Conservation (phyloP, 495 filamentous ascomycete genomes). For the Hyaloscypha finlandica region DNA sequence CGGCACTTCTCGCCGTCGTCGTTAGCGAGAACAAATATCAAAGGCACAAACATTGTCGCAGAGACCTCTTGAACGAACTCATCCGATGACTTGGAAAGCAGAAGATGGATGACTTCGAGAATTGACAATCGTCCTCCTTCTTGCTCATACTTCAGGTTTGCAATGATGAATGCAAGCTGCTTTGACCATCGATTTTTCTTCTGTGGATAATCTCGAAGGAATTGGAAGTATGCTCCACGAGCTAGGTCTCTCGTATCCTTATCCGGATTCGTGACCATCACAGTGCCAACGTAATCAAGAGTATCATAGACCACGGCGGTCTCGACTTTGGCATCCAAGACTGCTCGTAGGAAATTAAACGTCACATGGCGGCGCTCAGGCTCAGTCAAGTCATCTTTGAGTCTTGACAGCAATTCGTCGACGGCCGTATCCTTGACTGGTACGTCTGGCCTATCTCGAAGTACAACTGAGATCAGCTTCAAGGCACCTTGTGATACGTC, state of each 20-base stretch:
- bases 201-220: conserved; percentile 92
- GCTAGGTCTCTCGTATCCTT: conserved; percentile 82
- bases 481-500: conserved; percentile 84
- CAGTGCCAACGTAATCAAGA: conserved; percentile 80
- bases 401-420: conserved; percentile 77
- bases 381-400: conserved; percentile 90
- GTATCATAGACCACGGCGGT: conserved; percentile 89
- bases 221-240: conserved; percentile 87
- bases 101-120: conserved; percentile 82
- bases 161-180: conserved; percentile 83
- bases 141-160: conserved; percentile 88
- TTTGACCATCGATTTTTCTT: conserved; percentile 83
- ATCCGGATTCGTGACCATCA: conserved; percentile 96
- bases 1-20: conserved; percentile 87
- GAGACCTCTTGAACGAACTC: conserved; percentile 81
- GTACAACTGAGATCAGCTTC: conserved; percentile 81
- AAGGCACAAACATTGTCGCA: conserved; percentile 78
- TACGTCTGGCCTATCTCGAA: conserved; percentile 76
- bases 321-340: conserved; percentile 81
- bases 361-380: conserved; percentile 86
- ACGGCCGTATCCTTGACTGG: conserved; percentile 78
- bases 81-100: conserved; percentile 78
- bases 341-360: conserved; percentile 88
- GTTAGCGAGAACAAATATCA: conserved; percentile 83
- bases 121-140: conserved; percentile 86